Conservation (phyloP, 495 filamentous ascomycete genomes). For the Hypoxylon rickii region DNA sequence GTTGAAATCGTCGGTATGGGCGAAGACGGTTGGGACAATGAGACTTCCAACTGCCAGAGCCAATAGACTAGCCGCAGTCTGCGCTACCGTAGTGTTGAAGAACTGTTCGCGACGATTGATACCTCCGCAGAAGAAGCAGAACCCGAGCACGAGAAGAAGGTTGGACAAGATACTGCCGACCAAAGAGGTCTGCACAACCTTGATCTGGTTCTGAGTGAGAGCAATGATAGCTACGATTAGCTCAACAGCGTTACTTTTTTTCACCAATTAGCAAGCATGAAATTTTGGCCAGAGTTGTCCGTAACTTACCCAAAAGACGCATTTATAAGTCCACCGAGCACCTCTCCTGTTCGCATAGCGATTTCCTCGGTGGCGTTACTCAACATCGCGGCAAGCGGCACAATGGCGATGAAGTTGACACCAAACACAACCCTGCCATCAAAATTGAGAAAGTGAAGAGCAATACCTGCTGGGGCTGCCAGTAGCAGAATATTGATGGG, state of each 20-base stretch:
- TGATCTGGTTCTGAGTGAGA: constrained; percentile 69
- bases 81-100: constrained; percentile 93
- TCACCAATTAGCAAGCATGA: constrained; percentile 17
- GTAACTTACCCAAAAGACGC: constrained; percentile 78
- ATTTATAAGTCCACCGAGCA: constrained; percentile 83
- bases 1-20: constrained; percentile 48
- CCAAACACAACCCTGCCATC: constrained; percentile 71
- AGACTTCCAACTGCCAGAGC: constrained; percentile 78
- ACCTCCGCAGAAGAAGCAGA: constrained; percentile 92
- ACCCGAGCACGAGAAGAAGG: constrained; percentile 86
- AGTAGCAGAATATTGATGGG: constrained; percentile 86
- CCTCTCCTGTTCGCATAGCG: constrained; percentile 80
- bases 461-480: constrained; percentile 78
- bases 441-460: constrained; percentile 62
- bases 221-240: constrained; percentile 89
- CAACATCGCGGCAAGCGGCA: constrained; percentile 85
- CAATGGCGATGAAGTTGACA: constrained; percentile 87
- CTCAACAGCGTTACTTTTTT: constrained; percentile 86
- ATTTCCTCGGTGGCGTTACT: constrained; percentile 94
- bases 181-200: constrained; percentile 90
- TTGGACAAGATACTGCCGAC: constrained; percentile 93
- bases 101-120: constrained; percentile 78
- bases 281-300: constrained; percentile 11
- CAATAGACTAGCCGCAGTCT: constrained; percentile 83
- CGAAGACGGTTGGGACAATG: constrained; percentile 89